These are phyloP conservation scores for Dorcoceras hygrometricum DNA, from an alignment of 257 asterid species.

Conservation along the genomic window DNA sequence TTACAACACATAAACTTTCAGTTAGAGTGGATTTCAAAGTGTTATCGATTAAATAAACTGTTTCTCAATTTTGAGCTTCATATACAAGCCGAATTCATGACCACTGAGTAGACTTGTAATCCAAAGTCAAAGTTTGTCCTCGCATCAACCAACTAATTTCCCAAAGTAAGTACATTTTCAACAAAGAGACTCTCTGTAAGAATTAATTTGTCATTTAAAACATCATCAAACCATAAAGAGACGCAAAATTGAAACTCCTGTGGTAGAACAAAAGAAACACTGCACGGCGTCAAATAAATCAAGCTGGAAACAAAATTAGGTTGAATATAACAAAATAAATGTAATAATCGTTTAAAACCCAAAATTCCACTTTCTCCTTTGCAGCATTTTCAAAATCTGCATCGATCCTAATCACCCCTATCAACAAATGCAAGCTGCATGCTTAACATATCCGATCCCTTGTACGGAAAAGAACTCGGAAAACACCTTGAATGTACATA, in stretches of 20 bases:
- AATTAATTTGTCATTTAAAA: background rate
- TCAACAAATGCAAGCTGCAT: slow-evolving; percentile 15
- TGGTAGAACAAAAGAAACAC: background rate
- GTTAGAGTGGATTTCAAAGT: background rate
- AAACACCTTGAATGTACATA: slow-evolving; percentile 7
- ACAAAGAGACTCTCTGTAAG: background rate
- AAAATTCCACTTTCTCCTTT: background rate
- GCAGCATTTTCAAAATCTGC: slow-evolving; percentile 9
- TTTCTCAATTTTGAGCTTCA: slow-evolving; percentile 9
- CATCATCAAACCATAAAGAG: background rate
- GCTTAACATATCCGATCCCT: slow-evolving; percentile 1
- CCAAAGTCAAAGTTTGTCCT: background rate
- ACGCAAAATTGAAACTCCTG: background rate
- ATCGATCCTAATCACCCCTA: slow-evolving; percentile 6
- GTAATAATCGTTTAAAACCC: background rate
- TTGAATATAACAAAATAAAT: background rate
- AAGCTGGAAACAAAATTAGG: background rate
- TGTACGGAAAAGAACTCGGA: slow-evolving; percentile 10
- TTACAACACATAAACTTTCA: background rate
- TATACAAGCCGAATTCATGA: background rate
- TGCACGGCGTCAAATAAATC: background rate
- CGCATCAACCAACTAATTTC: background rate
- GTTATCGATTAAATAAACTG: background rate
- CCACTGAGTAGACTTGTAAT: background rate
- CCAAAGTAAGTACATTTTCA: no score